Evolutionary conservation across 306 rosid genomes (phyloP).

Genomic region (Malus fusca): DNA sequence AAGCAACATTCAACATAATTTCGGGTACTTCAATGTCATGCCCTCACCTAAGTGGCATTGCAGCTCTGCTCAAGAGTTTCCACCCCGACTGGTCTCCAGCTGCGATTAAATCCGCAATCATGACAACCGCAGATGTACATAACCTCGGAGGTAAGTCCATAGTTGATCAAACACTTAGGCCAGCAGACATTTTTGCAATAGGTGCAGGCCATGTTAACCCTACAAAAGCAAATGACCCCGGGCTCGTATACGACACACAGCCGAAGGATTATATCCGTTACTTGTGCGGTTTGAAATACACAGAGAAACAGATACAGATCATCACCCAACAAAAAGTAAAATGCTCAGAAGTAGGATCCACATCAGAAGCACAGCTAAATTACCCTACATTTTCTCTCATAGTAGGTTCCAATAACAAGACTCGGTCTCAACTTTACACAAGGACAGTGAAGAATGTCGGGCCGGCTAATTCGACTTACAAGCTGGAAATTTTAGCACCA

Average conservation of each 20-base stretch:
- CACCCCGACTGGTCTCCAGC: constrained; percentile 62
- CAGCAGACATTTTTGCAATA: constrained; percentile 33
- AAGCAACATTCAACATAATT: constrained; percentile 13
- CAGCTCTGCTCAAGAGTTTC: constrained; percentile 42
- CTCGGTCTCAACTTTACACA: constrained; percentile 21
- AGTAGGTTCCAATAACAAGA: not conserved
- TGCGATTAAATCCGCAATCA: constrained; percentile 40
- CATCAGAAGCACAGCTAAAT: constrained; percentile 34
- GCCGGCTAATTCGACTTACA: constrained; percentile 26
- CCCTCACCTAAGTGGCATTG: constrained; percentile 53
- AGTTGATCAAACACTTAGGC: not conserved
- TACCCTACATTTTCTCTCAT: constrained; percentile 45
- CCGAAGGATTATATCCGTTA: constrained; percentile 39
- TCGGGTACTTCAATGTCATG: constrained; percentile 58
- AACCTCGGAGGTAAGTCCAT: constrained; percentile 7
- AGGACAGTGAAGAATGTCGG: constrained; percentile 54
- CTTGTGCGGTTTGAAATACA: constrained; percentile 48
- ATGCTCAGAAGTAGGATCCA: constrained; percentile 23
- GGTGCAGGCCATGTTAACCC: constrained; percentile 63
- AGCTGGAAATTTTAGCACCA: constrained; percentile 14
- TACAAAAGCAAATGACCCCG: constrained; percentile 38
- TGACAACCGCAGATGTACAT: not conserved
- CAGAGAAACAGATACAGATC: constrained; percentile 21
- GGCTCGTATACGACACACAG: constrained; percentile 44
- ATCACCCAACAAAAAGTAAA: constrained; percentile 22